Evolutionary conservation across 306 rosid genomes (phyloP).

Genomic region (Cicer yamashitae): DNA sequence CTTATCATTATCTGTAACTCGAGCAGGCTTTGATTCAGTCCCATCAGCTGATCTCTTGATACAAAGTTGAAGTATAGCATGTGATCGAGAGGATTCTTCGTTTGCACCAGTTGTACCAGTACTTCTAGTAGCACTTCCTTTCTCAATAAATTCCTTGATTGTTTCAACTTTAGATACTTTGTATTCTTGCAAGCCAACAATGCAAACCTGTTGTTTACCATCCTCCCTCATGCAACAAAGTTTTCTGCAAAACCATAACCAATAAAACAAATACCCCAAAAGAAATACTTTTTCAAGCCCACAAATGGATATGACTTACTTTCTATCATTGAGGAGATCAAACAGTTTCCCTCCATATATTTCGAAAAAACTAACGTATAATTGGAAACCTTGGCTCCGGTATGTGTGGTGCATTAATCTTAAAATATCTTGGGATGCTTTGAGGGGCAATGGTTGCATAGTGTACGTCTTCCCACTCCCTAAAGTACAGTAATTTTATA

Average conservation of each 20-base stretch:
- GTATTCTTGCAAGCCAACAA: conserved; percentile 87
- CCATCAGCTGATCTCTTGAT: conserved; percentile 74
- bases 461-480: conserved; percentile 91
- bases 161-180: conserved; percentile 70
- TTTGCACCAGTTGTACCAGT: conserved; percentile 89
- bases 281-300: conserved; percentile 26
- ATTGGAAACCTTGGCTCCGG: conserved; percentile 75
- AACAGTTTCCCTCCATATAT: conserved; percentile 86
- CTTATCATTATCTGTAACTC: no score
- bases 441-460: conserved; percentile 88
- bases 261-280: conserved; percentile 44
- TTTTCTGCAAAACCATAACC: conserved; percentile 60
- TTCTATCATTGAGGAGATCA: conserved; percentile 86
- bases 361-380: conserved; percentile 82
- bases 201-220: conserved; percentile 91
- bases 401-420: conserved; percentile 67
- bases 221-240: conserved; percentile 92
- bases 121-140: conserved; percentile 76
- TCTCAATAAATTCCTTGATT: conserved; percentile 74
- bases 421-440: conserved; percentile 79
- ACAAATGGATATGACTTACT: conserved; percentile 56
- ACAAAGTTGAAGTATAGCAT: conserved; percentile 88
- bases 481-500: conserved; percentile 40
- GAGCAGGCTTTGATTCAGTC: conserved; percentile 69
- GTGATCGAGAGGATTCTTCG: conserved; percentile 90